Percentiles rank a stretch among this genome's conserved stretches.
Evolutionary conservation across 306 rosid species (phyloP).

Genomic region (Boehmeria nivea): DNA sequence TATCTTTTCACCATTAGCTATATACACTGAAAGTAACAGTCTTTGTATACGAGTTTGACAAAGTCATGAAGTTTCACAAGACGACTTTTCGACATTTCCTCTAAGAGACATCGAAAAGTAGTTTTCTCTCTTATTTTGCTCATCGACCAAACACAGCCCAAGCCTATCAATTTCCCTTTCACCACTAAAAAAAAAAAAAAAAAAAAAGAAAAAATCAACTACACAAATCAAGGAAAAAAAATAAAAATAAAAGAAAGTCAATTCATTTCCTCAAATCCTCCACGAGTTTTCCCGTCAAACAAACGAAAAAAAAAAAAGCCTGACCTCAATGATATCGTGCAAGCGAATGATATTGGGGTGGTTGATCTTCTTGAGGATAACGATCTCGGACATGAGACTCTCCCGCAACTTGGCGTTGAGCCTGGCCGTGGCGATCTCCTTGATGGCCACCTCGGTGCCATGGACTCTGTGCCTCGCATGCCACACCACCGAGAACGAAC

Average conservation of each 20-base stretch:
- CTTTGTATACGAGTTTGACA: neutral
- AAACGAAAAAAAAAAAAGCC: neutral
- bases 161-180: too few species aligned
- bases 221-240: neutral
- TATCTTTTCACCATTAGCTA: too few species aligned
- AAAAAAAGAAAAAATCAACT: too few species aligned
- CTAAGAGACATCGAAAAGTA: too few species aligned
- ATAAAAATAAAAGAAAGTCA: neutral
- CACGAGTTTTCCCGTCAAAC: conserved; percentile 13
- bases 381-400: conserved; percentile 87
- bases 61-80: neutral
- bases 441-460: conserved; percentile 95
- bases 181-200: too few species aligned
- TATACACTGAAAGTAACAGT: neutral
- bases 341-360: conserved; percentile 88
- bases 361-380: conserved; percentile 65
- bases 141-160: too few species aligned
- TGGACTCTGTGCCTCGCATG: conserved; percentile 79
- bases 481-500: conserved; percentile 98
- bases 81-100: neutral
- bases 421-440: conserved; percentile 73
- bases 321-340: conserved; percentile 84
- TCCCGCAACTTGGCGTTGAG: conserved; percentile 90
- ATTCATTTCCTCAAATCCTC: conserved; percentile 6
- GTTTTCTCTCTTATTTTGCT: too few species aligned